Base-by-base conservation (phyloP, 768 basidiomycete genomes). In the Lyophyllum decastes region DNA sequence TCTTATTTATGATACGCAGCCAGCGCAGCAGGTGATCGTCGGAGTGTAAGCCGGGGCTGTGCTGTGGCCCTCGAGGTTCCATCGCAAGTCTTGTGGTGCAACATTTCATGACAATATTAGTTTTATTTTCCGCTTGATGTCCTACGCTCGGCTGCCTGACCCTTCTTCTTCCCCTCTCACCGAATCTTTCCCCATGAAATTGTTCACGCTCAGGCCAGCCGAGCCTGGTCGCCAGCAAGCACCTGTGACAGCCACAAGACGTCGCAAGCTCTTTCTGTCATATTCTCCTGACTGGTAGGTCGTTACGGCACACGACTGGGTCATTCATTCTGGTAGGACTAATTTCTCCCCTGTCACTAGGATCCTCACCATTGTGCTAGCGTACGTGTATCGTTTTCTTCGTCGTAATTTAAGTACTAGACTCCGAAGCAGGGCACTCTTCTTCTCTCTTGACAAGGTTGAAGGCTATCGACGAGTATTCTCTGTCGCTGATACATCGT, bases 201-300 rank as follows among this genome's bases (percentile, higher is more conserved):
- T 59, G 40, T 69, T 75, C 51, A 66, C 68, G 51, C 60, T 68
- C 53, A 65, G 55, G 19, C 55, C 65, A 14, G 51, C 60, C 26
- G 49, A 65, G 21, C 55, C 54, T 53, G 52, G 34, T n/a, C 60
- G 55, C 41, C 41, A 59, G 52, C 60, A 61, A 47, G 55, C 63
- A 9, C 67, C 68, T 24, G 66, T 78, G 35, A 63, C 74, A 27
- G 35, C 74, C 24, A 50, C 64, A 22, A 65, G 77, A 49, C 72
- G 75, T 33, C 69, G 75, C 57, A 73, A 76, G 57, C 70, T 90
- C 10, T 58, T 90, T 21, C 64, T 76, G 40, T 88, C 87, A 2
- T 92, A 93, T 72, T 80, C 82, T 22, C 88, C 89, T 0, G 91
- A 93, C 64, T 93, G 91, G 90, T 91, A 59, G 54, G 83, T 43